These are phyloP conservation scores for Hydnomerulius pinastri DNA, from an alignment of 768 basidiomycete genomes.

Conservation along the genomic window DNA sequence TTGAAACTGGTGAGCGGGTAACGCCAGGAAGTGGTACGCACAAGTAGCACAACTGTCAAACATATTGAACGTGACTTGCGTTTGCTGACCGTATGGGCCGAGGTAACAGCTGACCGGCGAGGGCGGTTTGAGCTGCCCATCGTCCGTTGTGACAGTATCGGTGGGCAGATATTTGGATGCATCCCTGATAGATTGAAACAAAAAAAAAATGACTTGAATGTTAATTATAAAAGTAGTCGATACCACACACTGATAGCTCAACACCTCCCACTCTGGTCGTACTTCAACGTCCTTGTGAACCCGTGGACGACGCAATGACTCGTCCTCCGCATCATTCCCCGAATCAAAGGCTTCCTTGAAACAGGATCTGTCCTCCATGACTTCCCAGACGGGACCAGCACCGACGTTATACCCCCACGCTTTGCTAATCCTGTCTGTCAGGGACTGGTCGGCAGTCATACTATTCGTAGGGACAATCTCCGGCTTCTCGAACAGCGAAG, in stretches of 20 bases:
- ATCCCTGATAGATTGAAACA: conserved; percentile 40
- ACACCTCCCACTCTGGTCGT: conserved; percentile 45
- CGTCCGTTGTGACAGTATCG: conserved; percentile 49
- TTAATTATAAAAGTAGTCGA: neutral
- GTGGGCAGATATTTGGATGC: conserved; percentile 62
- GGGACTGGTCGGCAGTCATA: conserved; percentile 48
- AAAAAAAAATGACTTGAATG: conserved; percentile 6
- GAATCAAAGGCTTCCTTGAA: conserved; percentile 59
- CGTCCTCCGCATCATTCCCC: conserved; percentile 37
- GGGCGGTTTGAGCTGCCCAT: conserved; percentile 51
- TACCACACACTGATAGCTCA: conserved; percentile 50
- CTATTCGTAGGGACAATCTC: conserved; percentile 52
- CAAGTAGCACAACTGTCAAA: conserved; percentile 62
- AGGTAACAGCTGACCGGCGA: conserved; percentile 62
- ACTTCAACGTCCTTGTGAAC: conserved; percentile 52
- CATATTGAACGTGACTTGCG: conserved; percentile 47
- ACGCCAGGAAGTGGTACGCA: conserved; percentile 34
- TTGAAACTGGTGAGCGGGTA: neutral
- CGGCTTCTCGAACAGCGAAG: conserved; percentile 50
- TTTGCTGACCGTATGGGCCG: conserved; percentile 63
- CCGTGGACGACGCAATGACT: conserved; percentile 56
- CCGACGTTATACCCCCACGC: conserved; percentile 77
- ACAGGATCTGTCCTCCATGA: conserved; percentile 77
- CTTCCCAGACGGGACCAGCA: conserved; percentile 76
- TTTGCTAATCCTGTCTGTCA: conserved; percentile 60